These are phyloP conservation scores for Cenchrus fungigraminus DNA, from an alignment of 176 grass and related monocot genomes.

Conservation along the genomic window DNA sequence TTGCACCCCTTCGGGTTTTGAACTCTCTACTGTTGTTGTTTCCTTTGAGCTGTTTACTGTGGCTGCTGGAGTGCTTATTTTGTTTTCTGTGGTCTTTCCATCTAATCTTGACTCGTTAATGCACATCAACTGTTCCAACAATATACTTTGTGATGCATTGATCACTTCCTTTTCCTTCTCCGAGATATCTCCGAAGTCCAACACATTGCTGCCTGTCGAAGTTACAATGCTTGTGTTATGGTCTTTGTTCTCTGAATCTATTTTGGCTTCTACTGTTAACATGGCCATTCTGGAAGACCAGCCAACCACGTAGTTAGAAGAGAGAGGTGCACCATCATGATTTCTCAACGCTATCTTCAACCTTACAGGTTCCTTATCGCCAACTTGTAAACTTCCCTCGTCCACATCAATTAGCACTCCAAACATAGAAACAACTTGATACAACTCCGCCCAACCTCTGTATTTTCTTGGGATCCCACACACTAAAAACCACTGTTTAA, in stretches of 20 bases:
- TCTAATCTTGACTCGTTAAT: constrained; percentile 12
- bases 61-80: background rate
- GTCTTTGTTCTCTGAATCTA: background rate
- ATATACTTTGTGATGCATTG: background rate
- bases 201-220: background rate
- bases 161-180: constrained; percentile 12
- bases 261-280: constrained; percentile 34
- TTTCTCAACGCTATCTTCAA: constrained; percentile 28
- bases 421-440: constrained; percentile 42
- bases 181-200: background rate
- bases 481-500: constrained; percentile 39
- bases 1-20: constrained; percentile 10
- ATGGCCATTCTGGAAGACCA: constrained; percentile 31
- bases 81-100: constrained; percentile 14
- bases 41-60: background rate
- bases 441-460: constrained; percentile 49
- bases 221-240: background rate
- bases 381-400: constrained; percentile 39
- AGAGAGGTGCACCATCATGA: constrained; percentile 18
- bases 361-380: constrained; percentile 40
- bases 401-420: constrained; percentile 46
- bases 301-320: constrained; percentile 36
- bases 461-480: constrained; percentile 42
- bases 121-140: background rate
- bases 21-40: background rate